These are phyloP conservation scores for Penicillium rolfsii DNA, from an alignment of 2,329 filamentous ascomycete genomes.

Conservation along the genomic window DNA sequence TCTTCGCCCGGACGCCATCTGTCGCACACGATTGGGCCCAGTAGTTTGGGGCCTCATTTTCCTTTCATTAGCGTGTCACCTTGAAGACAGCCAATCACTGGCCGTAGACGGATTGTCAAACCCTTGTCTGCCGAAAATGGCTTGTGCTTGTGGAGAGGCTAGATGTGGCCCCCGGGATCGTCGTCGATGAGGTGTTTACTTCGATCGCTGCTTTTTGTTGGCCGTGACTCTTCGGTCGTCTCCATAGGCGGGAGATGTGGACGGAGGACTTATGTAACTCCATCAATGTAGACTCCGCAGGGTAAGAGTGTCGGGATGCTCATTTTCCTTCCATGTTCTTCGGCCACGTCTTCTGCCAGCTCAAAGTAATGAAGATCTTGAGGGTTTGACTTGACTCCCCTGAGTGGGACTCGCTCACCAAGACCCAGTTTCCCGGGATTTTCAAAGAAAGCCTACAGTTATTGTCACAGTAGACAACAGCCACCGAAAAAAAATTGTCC, in stretches of 20 bases:
- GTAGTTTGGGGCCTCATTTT: constrained; percentile 19
- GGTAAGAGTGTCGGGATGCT: not conserved
- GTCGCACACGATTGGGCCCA: constrained; percentile 21
- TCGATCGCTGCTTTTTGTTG: not conserved
- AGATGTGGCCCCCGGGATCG: constrained; percentile 7
- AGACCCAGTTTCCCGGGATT: not conserved
- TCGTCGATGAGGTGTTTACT: constrained; percentile 4
- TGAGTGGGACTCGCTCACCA: not conserved
- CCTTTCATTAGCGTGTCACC: constrained; percentile 11
- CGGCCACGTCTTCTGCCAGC: not conserved
- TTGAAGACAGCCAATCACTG: not conserved
- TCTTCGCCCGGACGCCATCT: constrained; percentile 15
- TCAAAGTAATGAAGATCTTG: not conserved
- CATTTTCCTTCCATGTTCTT: not conserved
- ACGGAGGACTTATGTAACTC: not conserved
- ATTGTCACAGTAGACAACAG: not conserved
- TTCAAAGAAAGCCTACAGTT: not conserved
- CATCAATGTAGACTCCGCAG: not conserved
- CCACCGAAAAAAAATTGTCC: not conserved
- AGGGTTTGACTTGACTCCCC: not conserved
- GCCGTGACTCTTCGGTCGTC: not conserved
- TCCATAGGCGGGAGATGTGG: not conserved
- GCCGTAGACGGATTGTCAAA: not conserved
- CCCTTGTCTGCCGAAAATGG: constrained; percentile 17
- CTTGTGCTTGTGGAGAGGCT: constrained; percentile 19